These are phyloP conservation scores for Pythium dissotocum DNA, from an alignment of 352 stramenopile species.

Conservation along the genomic window DNA sequence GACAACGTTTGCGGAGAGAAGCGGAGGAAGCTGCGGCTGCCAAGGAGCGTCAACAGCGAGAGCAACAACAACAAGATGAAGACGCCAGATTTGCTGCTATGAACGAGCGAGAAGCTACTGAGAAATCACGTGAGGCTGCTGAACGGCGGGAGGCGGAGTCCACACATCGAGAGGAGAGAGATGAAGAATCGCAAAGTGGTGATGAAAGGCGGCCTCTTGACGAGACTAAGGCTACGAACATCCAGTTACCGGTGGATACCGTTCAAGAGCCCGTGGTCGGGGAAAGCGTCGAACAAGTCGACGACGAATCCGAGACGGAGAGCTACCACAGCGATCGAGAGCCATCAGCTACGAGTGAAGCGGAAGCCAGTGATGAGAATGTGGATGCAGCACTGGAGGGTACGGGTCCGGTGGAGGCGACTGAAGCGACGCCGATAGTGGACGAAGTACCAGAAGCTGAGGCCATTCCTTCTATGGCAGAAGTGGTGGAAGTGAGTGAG, in stretches of 20 bases:
- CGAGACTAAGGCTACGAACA: neutral
- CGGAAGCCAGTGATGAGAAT: neutral
- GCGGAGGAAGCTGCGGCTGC: conserved; percentile 12
- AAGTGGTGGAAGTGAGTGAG: neutral
- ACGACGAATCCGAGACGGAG: conserved; percentile 1
- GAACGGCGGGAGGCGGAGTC: neutral
- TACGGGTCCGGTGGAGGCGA: neutral
- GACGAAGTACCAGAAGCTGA: neutral
- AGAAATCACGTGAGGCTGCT: neutral
- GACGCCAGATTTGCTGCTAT: neutral
- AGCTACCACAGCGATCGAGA: conserved; percentile 10
- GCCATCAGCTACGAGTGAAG: neutral
- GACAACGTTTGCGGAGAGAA: conserved; percentile 7
- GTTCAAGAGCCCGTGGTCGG: neutral
- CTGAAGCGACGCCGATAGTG: neutral
- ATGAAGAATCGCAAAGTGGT: neutral
- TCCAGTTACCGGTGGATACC: neutral
- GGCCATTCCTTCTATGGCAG: neutral
- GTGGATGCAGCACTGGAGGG: neutral
- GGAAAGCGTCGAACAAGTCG: neutral
- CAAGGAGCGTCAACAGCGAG: neutral
- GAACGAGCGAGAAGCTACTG: neutral
- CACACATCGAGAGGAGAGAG: neutral
- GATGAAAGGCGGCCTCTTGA: neutral
- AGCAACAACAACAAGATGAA: neutral